These are phyloP conservation scores for Microstegium vimineum DNA, from an alignment of 176 grass and related monocot species.

Conservation along the genomic window DNA sequence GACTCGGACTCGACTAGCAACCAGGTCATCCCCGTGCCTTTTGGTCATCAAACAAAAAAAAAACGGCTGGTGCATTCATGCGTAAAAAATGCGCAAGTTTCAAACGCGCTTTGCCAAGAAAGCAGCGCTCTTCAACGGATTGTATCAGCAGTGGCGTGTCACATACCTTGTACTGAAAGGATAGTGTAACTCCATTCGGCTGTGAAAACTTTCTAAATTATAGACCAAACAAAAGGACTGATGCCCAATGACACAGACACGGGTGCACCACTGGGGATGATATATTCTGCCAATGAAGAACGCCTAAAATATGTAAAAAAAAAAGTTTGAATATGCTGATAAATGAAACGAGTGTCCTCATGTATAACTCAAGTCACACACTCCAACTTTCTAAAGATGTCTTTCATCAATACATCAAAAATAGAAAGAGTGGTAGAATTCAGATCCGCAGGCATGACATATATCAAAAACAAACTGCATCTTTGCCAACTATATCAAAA, in stretches of 20 bases:
- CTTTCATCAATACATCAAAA: background rate
- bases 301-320: background rate
- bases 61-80: background rate
- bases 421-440: background rate
- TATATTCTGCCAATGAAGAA: background rate
- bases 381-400: background rate
- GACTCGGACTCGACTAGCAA: constrained; percentile 20
- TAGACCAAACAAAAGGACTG: background rate
- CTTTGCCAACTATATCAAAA: constrained; percentile 25
- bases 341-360: background rate
- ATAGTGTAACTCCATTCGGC: background rate
- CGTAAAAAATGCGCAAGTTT: background rate
- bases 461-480: constrained; percentile 28
- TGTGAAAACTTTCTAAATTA: background rate
- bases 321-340: background rate
- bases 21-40: constrained; percentile 5
- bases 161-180: constrained; percentile 10
- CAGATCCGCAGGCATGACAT: background rate
- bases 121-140: background rate
- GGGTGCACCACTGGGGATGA: background rate
- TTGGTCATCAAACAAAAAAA: background rate
- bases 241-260: background rate
- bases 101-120: background rate
- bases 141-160: background rate
- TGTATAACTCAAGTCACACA: background rate